These are phyloP conservation scores for Fusarium pininemorale DNA, from an alignment of 2,329 filamentous ascomycete genomes.

Conservation along the genomic window DNA sequence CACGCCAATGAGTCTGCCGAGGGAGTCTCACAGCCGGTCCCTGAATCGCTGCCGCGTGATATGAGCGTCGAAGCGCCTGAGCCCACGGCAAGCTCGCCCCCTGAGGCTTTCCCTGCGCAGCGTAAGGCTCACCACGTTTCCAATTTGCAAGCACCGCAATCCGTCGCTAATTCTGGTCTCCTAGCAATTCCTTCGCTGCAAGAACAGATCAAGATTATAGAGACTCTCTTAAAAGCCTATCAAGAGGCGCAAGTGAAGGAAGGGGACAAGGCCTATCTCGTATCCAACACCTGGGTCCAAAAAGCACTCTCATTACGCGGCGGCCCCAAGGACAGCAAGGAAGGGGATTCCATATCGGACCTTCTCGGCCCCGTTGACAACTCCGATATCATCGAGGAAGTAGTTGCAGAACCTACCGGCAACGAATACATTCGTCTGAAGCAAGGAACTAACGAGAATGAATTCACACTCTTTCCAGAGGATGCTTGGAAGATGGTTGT, in stretches of 20 bases:
- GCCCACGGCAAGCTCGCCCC: slow-evolving; percentile 30
- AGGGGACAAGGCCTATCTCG: slow-evolving; percentile 78
- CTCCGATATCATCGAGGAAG: slow-evolving; percentile 76
- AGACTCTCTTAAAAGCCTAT: slow-evolving; percentile 65
- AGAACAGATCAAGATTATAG: slow-evolving; percentile 78
- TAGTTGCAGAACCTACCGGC: slow-evolving; percentile 59
- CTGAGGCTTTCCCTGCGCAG: slow-evolving; percentile 32
- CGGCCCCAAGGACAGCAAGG: slow-evolving; percentile 63
- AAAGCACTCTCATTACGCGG: slow-evolving; percentile 74
- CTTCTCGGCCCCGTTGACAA: slow-evolving; percentile 86
- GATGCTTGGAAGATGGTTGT: slow-evolving; percentile 84
- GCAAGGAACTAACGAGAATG: slow-evolving; percentile 71
- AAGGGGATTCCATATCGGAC: slow-evolving; percentile 68
- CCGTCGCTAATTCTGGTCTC: slow-evolving; percentile 21
- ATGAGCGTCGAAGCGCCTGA: slow-evolving; percentile 55
- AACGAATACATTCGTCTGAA: slow-evolving; percentile 77
- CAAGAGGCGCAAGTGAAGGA: slow-evolving; percentile 67
- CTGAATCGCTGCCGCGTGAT: slow-evolving; percentile 45
- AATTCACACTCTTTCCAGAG: slow-evolving; percentile 80
- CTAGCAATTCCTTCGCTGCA: slow-evolving; percentile 51
- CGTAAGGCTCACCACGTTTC: slow-evolving; percentile 38
- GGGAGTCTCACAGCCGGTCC: slow-evolving; percentile 21
- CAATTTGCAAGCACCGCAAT: background rate
- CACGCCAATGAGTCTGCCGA: slow-evolving; percentile 29
- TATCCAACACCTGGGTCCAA: slow-evolving; percentile 82